A percentile compares a stretch with the other conserved stretches of the same genome.
phyloP scores from a whole-genome alignment of 2,329 filamentous ascomycete species.

The Ampelomyces quisqualis region DNA sequence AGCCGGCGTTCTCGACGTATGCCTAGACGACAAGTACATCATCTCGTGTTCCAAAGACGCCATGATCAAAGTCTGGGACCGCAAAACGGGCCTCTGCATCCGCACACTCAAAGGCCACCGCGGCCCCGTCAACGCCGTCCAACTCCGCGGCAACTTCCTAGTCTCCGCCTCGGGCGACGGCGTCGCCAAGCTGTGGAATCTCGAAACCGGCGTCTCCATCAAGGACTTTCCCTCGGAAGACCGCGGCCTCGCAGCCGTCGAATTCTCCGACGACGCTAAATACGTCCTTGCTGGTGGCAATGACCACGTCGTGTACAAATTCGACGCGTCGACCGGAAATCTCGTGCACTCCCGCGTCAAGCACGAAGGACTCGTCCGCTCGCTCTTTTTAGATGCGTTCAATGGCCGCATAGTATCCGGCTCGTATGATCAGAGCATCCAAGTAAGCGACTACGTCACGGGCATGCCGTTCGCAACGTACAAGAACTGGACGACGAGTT shows the following conservation, averaged over 20 bases:
- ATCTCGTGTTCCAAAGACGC: constrained; percentile 97
- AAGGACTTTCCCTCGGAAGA: constrained; percentile 89
- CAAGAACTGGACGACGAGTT: constrained; percentile 92
- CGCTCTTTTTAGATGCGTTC: constrained; percentile 83
- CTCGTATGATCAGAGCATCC: constrained; percentile 93
- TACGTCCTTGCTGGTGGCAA: constrained; percentile 93
- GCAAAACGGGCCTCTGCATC: constrained; percentile 71
- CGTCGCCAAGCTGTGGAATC: constrained; percentile 91
- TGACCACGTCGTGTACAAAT: constrained; percentile 92
- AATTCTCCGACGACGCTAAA: constrained; percentile 93
- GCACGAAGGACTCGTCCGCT: constrained; percentile 83
- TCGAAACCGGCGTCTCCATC: constrained; percentile 82
- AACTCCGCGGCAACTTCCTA: constrained; percentile 87
- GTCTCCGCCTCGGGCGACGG: constrained; percentile 95
- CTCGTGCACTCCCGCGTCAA: constrained; percentile 78
- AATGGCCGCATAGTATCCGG: constrained; percentile 86
- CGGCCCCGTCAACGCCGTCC: constrained; percentile 94
- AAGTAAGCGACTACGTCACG: constrained; percentile 84
- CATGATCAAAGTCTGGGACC: constrained; percentile 92
- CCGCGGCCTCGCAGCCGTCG: constrained; percentile 90
- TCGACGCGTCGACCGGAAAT: constrained; percentile 87
- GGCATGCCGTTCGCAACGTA: constrained; percentile 79
- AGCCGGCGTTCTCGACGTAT: constrained; percentile 89
- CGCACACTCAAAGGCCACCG: constrained; percentile 81
- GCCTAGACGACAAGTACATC: constrained; percentile 88